Evolutionary conservation across 116 monocot species (phyloP), one percentile per base, ranked within the genome.

Genomic region (Posidonia oceanica): DNA sequence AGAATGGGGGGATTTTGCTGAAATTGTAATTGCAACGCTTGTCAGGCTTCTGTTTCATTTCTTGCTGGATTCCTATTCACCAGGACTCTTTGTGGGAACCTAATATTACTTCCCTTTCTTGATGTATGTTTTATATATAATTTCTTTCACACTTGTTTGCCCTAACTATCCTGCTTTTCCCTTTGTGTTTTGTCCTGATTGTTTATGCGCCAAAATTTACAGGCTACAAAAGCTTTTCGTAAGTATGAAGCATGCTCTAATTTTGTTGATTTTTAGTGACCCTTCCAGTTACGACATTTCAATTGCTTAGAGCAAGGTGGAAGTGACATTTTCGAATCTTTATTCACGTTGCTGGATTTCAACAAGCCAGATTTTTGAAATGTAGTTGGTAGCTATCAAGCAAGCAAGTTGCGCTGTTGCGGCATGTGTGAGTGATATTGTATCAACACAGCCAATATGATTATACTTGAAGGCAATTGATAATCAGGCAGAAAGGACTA

Each of bases 31-130:
- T 65, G 64, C 41, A 14, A 41, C n/a, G 6, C 1, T 14, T 65
- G 65, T 11, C 36, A 1, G 40, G 58, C 12, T 42, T 64, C 41
- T 64, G 41, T 41, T 64, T 64, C 3, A 40, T 65, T 29, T 61
- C 42, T 58, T 65, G 68, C 84, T 71, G 80, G 77, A 84, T 80
- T 84, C 75, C 75, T 63, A 17, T 76, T 81, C 84, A 75, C 78
- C 78, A 75, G 72, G 71, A 4, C 48, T 53, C 62, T 65, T 29
- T 61, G 61, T 36, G 21, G 61, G 42, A 65, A 40, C 65, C 65
- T 42, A 40, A 65, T 65, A n/a, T 65, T 65, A 40, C 18, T 65
- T 41, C 5, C 40, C 38, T 65, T 18, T 65, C 40, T 41, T n/a
- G 8, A 5, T 39, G 41, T 65, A 3, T 40, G 40, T 65, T 16